Base-by-base conservation (phyloP, 805 yeast genomes). In the Lachancea fermentati region DNA sequence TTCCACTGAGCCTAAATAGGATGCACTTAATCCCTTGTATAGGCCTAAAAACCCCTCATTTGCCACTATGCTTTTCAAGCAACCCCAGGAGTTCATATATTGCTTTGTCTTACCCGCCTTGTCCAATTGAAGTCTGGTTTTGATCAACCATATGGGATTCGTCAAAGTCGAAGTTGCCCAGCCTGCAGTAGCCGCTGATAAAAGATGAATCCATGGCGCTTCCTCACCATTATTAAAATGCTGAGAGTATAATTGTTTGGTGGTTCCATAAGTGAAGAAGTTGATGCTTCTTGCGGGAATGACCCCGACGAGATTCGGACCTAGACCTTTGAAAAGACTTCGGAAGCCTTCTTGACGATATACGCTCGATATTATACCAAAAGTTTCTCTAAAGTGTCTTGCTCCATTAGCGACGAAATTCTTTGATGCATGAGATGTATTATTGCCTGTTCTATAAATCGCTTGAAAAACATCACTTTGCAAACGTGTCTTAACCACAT, bases 211-310 rank as follows among this genome's bases (percentile, higher is more conserved):
- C 76, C 86, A 77, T 1, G 97, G 79, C 12, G 80, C 79, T 54
- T 89, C 96, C 43, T 81, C 62, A 9, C 89, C 88, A 39, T 81
- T 62, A 60, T 83, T 82, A 63, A 87, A 77, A 32, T 73, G 68
- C 14, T 66, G 66, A 5, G 86, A 72, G n/a, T 88, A 62, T 12
- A 83, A 37, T 17, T 85, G 91, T 55, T 93, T 93, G 4, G 94
- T 78, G n/a, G 85, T 71, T n/a, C 97, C 96, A 60, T 93, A 93
- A 0, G 97, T 87, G 70, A 89, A 89, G 61, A 93, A 93, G 63
- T 93, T 93, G 48, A 93, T 94, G 19, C 96, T 84, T 60, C 99
- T 74, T 1, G 99, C 97, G 0, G 99, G 99, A 31, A 93, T 91
- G 12, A 93, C 97, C 39, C 99, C 99, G 13, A 91, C 94, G 51